Conservation (phyloP, 2,329 filamentous ascomycete genomes). For the Knufia fluminis region DNA sequence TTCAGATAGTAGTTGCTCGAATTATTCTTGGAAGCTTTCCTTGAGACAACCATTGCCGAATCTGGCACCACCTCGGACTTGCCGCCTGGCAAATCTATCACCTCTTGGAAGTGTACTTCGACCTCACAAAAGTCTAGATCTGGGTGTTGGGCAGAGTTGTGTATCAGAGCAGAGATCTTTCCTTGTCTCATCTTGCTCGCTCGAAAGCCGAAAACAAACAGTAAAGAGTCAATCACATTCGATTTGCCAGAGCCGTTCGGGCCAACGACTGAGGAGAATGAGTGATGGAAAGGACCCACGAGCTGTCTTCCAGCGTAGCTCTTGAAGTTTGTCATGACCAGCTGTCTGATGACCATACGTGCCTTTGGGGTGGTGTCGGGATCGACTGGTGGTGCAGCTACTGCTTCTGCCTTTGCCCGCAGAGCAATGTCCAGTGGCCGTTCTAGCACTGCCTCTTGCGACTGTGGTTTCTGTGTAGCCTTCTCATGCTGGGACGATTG, state of each 20-base stretch:
- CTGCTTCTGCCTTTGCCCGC: slow-evolving; percentile 59
- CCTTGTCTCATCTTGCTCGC: slow-evolving; percentile 99
- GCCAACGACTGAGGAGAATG: slow-evolving; percentile 94
- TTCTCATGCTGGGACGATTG: slow-evolving; percentile 37
- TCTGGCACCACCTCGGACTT: slow-evolving; percentile 68
- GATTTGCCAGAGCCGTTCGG: slow-evolving; percentile 98
- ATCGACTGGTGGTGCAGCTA: slow-evolving; percentile 54
- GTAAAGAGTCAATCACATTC: slow-evolving; percentile 93
- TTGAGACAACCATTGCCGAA: slow-evolving; percentile 77
- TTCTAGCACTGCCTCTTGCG: slow-evolving; percentile 72
- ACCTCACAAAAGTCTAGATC: slow-evolving; percentile 89
- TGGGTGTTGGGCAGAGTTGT: slow-evolving; percentile 83
- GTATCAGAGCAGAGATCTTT: slow-evolving; percentile 94
- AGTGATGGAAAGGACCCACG: slow-evolving; percentile 92
- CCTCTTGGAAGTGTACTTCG: slow-evolving; percentile 90
- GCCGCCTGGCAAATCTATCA: slow-evolving; percentile 75
- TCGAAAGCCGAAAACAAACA: slow-evolving; percentile 98
- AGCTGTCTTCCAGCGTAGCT: slow-evolving; percentile 93
- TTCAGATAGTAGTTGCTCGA: slow-evolving; percentile 98
- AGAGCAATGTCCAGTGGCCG: slow-evolving; percentile 90
- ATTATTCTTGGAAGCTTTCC: slow-evolving; percentile 95
- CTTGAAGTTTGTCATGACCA: slow-evolving; percentile 95
- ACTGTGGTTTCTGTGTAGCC: slow-evolving; percentile 48
- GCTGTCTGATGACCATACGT: slow-evolving; percentile 83
- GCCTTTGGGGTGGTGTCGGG: slow-evolving; percentile 70